phyloP scores from a whole-genome alignment of 768 basidiomycete genomes.

The Fibroporia radiculosa region DNA sequence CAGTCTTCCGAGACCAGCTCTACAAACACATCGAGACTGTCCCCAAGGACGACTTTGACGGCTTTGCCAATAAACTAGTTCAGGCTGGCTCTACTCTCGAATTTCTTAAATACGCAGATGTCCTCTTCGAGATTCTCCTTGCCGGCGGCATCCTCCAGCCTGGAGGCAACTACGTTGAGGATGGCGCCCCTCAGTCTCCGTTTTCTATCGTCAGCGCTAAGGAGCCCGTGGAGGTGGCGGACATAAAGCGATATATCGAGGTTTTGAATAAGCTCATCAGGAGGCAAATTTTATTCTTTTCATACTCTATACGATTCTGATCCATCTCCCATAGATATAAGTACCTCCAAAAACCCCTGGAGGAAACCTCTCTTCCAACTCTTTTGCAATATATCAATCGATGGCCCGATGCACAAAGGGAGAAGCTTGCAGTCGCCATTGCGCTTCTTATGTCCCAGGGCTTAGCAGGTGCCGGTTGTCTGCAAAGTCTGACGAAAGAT shows the following conservation, averaged over 20 bases:
- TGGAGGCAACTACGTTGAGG: constrained; percentile 86
- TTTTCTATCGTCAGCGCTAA: constrained; percentile 84
- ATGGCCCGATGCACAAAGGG: constrained; percentile 69
- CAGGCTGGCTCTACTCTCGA: constrained; percentile 92
- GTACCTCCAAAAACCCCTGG: constrained; percentile 96
- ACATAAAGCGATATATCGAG: constrained; percentile 90
- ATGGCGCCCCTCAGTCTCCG: constrained; percentile 75
- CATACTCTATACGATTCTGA: neutral
- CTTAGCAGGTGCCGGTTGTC: constrained; percentile 66
- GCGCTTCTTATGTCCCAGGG: constrained; percentile 83
- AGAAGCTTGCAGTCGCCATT: constrained; percentile 76
- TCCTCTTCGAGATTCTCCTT: constrained; percentile 92
- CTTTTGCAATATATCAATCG: constrained; percentile 86
- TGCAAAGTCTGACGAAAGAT: constrained; percentile 83
- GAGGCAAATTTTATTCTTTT: constrained; percentile 44
- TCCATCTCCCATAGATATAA: constrained; percentile 67
- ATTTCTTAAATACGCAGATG: constrained; percentile 94
- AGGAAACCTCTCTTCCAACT: constrained; percentile 72
- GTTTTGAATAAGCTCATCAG: constrained; percentile 95
- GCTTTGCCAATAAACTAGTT: constrained; percentile 74
- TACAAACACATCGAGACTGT: constrained; percentile 87
- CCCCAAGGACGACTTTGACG: constrained; percentile 72
- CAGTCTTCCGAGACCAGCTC: constrained; percentile 91
- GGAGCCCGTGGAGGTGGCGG: constrained; percentile 70
- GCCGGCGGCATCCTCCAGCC: constrained; percentile 96